These are phyloP conservation scores for Suillus paluster DNA, from an alignment of 768 basidiomycete genomes.

Conservation along the genomic window DNA sequence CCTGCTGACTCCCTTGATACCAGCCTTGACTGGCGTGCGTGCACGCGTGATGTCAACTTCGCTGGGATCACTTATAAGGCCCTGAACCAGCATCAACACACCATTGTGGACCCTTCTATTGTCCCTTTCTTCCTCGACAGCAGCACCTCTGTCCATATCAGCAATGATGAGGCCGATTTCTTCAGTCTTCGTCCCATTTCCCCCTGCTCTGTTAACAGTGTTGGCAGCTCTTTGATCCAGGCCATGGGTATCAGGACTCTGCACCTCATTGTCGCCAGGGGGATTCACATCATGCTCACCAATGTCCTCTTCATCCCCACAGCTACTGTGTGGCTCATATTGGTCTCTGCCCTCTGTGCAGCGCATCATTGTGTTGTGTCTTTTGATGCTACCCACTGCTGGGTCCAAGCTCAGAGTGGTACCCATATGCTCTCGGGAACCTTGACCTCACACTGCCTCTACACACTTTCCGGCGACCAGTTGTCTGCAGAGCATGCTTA, in stretches of 20 bases:
- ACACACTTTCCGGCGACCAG: background rate
- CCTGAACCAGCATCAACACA: background rate
- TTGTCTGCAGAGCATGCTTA: slow-evolving; percentile 20
- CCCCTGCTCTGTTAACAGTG: slow-evolving; percentile 14
- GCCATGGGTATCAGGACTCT: slow-evolving; percentile 22
- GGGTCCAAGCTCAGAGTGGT: slow-evolving; percentile 3
- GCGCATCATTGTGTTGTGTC: slow-evolving; percentile 11
- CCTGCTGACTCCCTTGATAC: background rate
- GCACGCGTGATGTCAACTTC: background rate
- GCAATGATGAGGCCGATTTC: slow-evolving; percentile 21
- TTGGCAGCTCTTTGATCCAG: slow-evolving; percentile 20
- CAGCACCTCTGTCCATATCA: slow-evolving; percentile 18
- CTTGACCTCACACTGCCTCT: background rate
- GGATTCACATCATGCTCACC: slow-evolving; percentile 14
- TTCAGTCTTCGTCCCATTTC: slow-evolving; percentile 11
- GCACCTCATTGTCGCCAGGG: slow-evolving; percentile 8
- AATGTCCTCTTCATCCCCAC: slow-evolving; percentile 27
- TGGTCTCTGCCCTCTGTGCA: slow-evolving; percentile 22
- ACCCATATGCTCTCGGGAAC: background rate
- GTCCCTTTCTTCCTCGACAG: slow-evolving; percentile 14
- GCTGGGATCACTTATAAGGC: background rate
- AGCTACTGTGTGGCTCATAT: slow-evolving; percentile 28
- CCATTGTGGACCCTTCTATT: background rate
- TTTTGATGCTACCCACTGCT: slow-evolving; percentile 23
- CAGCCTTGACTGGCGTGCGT: background rate